A percentile compares a stretch with the other conserved stretches of the same genome.
These are phyloP conservation scores for Tritrichomonas musculus DNA, from an alignment of 208 protist species.

Conservation along the genomic window DNA sequence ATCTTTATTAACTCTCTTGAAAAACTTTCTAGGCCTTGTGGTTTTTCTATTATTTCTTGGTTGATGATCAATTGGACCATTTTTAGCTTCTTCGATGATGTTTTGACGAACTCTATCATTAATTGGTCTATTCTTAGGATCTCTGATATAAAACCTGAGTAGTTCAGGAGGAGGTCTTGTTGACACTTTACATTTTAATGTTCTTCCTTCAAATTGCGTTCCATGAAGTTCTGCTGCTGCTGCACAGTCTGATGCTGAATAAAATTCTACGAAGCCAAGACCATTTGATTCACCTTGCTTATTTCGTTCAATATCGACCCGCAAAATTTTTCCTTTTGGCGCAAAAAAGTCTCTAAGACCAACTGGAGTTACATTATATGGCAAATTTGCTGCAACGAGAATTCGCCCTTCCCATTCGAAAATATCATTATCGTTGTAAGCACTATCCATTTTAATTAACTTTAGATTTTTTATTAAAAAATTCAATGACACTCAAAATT, in stretches of 20 bases:
- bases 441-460: too few species aligned
- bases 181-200: background rate
- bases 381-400: background rate
- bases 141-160: background rate
- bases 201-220: background rate
- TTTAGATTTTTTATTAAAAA: too few species aligned
- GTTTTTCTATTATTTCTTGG: too few species aligned
- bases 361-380: background rate
- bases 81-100: background rate
- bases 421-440: too few species aligned
- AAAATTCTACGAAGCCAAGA: background rate
- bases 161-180: background rate
- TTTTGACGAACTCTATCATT: background rate
- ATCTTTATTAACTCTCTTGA: too few species aligned
- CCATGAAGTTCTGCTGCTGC: background rate
- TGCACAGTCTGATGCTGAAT: background rate
- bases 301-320: background rate
- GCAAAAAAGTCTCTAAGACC: background rate
- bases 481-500: too few species aligned
- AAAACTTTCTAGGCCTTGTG: too few species aligned
- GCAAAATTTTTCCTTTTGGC: background rate
- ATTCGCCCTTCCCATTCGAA: background rate
- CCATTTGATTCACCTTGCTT: background rate
- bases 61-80: background rate
- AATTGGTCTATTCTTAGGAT: background rate